Base-by-base conservation (phyloP, 306 rosid species). In the Medicago arabica region DNA sequence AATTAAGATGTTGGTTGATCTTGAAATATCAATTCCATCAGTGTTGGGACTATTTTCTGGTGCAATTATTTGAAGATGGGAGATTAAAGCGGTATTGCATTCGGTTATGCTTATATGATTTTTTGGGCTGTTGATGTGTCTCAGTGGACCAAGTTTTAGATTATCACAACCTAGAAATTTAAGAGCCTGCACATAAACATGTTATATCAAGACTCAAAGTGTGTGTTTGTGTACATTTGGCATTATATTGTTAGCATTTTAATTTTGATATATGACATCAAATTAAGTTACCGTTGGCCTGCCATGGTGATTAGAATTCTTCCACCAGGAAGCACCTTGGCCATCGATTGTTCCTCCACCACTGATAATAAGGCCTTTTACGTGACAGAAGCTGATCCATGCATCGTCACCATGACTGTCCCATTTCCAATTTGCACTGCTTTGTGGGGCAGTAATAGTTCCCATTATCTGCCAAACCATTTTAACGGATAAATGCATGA, bases 21-120 rank as follows among this genome's bases (percentile, higher is more conserved):
- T 0, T 0, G 93, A 46, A 8, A 89, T 67, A 51, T 83, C 86
- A 16, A 86, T 74, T 8, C 93, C 90, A 60, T 88, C 90, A 0
- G 93, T 88, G 78, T 89, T 89, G 43, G 90, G 90, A 16, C 90
- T 88, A 0, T 83, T 77, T 0, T 31, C 36, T 1, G 93, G 93
- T 5, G 93, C 90, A 60, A 1, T 18, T 8, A 85, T 68, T 1
- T n/a, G n/a, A 18, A 89, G 66, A 13, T 74, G 2, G 4, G 76
- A 53, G 39, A 89, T 19, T 1, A 5, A 0, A 3, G 67, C 51
- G 0, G 14, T 74, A 31, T 65, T 23, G 65, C 86, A 82, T 6
- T 0, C 1, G 9, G 1, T 8, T 46, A 89, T 13, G 77, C 82
- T 38, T 39, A 86, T 76, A 19, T 86, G 90, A 49, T 75, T 71